Conservation (phyloP, 2,329 filamentous ascomycete genomes). For the Epicoccum sorghinum region DNA sequence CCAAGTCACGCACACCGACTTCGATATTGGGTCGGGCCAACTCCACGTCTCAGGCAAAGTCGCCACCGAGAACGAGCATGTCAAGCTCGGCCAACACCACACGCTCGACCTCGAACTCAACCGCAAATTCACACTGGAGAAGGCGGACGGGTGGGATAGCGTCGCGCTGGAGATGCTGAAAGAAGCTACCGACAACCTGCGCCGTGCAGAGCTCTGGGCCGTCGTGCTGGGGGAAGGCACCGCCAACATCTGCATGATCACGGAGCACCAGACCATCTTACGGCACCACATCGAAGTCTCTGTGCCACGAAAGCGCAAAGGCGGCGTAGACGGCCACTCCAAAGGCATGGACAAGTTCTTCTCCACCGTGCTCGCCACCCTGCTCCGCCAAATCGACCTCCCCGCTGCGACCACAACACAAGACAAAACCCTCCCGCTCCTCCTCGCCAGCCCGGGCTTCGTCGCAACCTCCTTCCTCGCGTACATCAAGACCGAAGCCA, state of each 20-base stretch:
- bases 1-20: slow-evolving; percentile 69
- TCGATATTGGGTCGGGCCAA: slow-evolving; percentile 70
- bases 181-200: slow-evolving; percentile 79
- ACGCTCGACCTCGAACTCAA: slow-evolving; percentile 85
- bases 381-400: slow-evolving; percentile 81
- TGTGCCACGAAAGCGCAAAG: slow-evolving; percentile 71
- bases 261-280: slow-evolving; percentile 77
- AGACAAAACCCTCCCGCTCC: slow-evolving; percentile 61
- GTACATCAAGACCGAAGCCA: slow-evolving; percentile 68
- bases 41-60: slow-evolving; percentile 73
- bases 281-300: slow-evolving; percentile 71
- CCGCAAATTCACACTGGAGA: slow-evolving; percentile 86
- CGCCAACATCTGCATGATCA: slow-evolving; percentile 83
- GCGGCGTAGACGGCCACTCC: slow-evolving; percentile 66
- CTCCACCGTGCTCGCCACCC: slow-evolving; percentile 73
- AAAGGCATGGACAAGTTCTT: slow-evolving; percentile 80
- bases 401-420: slow-evolving; percentile 5
- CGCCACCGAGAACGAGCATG: slow-evolving; percentile 69
- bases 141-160: slow-evolving; percentile 84
- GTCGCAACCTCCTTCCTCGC: slow-evolving; percentile 80
- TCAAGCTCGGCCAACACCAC: slow-evolving; percentile 71
- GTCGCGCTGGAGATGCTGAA: slow-evolving; percentile 78
- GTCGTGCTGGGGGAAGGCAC: slow-evolving; percentile 92
- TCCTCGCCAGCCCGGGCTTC: slow-evolving; percentile 90
- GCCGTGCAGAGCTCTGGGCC: slow-evolving; percentile 82